Conservation (phyloP, 257 asterid genomes). For the Solanum acaule region DNA sequence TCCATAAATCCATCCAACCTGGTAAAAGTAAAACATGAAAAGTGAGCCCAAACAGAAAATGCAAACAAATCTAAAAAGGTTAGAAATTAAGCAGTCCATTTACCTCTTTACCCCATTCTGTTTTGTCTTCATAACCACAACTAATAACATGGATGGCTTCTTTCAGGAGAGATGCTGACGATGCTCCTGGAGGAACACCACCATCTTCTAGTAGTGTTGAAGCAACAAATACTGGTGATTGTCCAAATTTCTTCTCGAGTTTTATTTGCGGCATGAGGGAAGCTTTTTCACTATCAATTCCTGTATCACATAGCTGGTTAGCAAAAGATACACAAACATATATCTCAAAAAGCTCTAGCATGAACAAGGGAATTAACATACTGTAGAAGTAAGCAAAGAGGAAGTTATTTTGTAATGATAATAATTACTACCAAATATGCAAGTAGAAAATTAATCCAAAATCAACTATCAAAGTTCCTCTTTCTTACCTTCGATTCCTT, state of each 20-base stretch:
- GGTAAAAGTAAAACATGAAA: not conserved
- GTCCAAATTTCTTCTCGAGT: slow-evolving; percentile 58
- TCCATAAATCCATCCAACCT: slow-evolving; percentile 34
- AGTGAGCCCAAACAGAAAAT: not conserved
- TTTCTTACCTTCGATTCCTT: slow-evolving; percentile 53
- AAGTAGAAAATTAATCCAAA: not conserved
- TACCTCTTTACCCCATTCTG: slow-evolving; percentile 82
- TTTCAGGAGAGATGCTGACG: slow-evolving; percentile 54
- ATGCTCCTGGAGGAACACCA: slow-evolving; percentile 45
- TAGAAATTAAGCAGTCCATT: not conserved
- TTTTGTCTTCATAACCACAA: slow-evolving; percentile 65
- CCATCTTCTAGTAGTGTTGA: slow-evolving; percentile 55
- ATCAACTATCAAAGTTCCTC: not conserved
- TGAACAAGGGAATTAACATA: not conserved
- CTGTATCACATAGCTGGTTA: slow-evolving; percentile 14
- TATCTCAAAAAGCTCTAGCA: not conserved
- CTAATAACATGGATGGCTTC: slow-evolving; percentile 63
- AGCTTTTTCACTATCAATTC: slow-evolving; percentile 37
- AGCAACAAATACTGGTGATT: slow-evolving; percentile 52
- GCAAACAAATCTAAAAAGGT: not conserved
- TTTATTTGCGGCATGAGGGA: slow-evolving; percentile 51
- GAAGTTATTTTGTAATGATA: not conserved
- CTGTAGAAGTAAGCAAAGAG: not conserved
- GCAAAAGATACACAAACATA: not conserved
- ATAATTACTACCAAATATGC: not conserved